phyloP scores from a whole-genome alignment of 1,284 basidiomycete genomes.

The Cystobasidium slooffiae region DNA sequence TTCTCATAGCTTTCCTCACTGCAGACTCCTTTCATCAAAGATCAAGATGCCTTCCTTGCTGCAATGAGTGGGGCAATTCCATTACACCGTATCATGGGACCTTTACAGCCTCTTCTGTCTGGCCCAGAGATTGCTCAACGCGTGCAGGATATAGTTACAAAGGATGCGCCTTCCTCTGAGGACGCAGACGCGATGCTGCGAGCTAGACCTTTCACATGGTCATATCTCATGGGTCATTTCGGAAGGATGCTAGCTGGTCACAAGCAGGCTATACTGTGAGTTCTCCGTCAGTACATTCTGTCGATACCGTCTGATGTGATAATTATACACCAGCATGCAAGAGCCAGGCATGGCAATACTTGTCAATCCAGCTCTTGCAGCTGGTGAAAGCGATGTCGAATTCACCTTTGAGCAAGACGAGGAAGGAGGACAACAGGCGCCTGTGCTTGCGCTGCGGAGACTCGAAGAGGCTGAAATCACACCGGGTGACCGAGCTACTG shows the following conservation, averaged over 20 bases:
- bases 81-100: conserved; percentile 15
- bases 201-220: background rate
- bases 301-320: background rate
- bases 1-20: background rate
- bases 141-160: background rate
- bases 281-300: background rate
- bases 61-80: conserved; percentile 21
- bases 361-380: conserved; percentile 9
- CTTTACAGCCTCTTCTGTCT: conserved; percentile 22
- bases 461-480: conserved; percentile 6
- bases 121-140: conserved; percentile 13
- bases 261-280: conserved; percentile 33
- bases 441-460: background rate
- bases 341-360: conserved; percentile 33
- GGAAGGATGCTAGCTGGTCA: conserved; percentile 23
- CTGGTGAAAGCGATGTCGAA: conserved; percentile 27
- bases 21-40: conserved; percentile 28
- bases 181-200: background rate
- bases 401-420: conserved; percentile 12
- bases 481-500: conserved; percentile 13
- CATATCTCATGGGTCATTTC: conserved; percentile 8
- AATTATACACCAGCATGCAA: conserved; percentile 7
- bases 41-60: conserved; percentile 32
- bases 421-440: background rate
- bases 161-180: background rate